These are phyloP conservation scores for Pseudogymnoascus sp. DNA, from an alignment of 2,329 filamentous ascomycete genomes.

Conservation along the genomic window DNA sequence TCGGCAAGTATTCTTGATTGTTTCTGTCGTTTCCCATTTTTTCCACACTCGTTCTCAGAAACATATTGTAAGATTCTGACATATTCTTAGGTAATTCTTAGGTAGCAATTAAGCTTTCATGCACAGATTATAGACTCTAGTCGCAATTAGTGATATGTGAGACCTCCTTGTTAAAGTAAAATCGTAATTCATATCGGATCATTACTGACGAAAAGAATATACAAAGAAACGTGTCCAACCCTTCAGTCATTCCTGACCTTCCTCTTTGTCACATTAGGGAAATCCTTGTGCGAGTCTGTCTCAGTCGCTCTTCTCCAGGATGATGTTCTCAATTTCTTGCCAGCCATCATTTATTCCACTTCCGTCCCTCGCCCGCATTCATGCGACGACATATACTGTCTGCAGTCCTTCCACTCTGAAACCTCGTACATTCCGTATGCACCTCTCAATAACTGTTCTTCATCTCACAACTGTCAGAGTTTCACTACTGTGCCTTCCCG, in stretches of 20 bases:
- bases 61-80: background rate
- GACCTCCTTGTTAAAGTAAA: background rate
- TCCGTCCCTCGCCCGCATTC: background rate
- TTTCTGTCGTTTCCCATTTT: background rate
- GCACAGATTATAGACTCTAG: background rate
- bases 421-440: background rate
- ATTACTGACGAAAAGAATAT: conserved; percentile 4
- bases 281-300: background rate
- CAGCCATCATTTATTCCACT: background rate
- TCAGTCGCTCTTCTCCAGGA: background rate
- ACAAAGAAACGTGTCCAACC: background rate
- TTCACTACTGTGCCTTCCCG: conserved; percentile 40
- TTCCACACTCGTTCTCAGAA: background rate
- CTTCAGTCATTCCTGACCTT: background rate
- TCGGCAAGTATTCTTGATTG: background rate
- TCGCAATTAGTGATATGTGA: background rate
- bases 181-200: conserved; percentile 4
- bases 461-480: background rate
- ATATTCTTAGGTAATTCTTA: background rate
- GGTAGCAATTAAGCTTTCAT: background rate
- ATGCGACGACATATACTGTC: background rate
- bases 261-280: background rate
- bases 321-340: background rate
- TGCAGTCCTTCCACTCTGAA: background rate
- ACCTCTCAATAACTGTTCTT: background rate